Percentiles rank a stretch among this genome's conserved stretches.
Evolutionary conservation across 495 filamentous ascomycete species (phyloP).

Genomic region (Podospora tetraspora): DNA sequence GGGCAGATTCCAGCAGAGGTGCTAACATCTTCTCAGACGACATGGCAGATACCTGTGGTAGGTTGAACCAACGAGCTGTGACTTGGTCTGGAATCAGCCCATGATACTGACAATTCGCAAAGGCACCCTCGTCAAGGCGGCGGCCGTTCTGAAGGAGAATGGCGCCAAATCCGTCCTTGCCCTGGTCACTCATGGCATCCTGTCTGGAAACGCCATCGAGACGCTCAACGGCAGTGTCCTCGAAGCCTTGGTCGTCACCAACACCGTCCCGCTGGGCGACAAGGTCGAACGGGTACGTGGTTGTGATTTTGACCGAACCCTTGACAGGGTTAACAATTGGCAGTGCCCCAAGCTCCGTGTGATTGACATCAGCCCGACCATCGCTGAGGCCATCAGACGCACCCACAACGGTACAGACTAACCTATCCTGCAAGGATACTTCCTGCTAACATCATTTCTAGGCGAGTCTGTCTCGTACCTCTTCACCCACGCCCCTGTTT

Average conservation of each 20-base stretch:
- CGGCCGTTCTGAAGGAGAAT: slow-evolving; percentile 83
- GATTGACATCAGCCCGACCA: slow-evolving; percentile 88
- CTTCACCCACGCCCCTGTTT: slow-evolving; percentile 80
- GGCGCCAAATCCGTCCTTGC: slow-evolving; percentile 84
- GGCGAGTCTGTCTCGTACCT: slow-evolving; percentile 75
- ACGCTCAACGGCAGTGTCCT: slow-evolving; percentile 79
- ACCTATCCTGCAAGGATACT: slow-evolving; percentile 42
- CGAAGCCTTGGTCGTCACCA: slow-evolving; percentile 82
- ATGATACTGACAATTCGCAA: background rate
- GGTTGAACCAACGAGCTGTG: background rate
- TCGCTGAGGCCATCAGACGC: slow-evolving; percentile 63
- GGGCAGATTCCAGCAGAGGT: background rate
- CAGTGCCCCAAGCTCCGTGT: slow-evolving; percentile 73
- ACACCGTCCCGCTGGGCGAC: slow-evolving; percentile 86
- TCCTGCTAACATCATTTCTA: slow-evolving; percentile 16
- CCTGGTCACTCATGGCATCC: slow-evolving; percentile 92
- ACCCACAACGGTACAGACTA: slow-evolving; percentile 74
- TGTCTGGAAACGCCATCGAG: slow-evolving; percentile 87
- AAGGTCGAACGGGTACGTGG: slow-evolving; percentile 49
- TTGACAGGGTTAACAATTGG: background rate
- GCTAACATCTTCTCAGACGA: slow-evolving; percentile 40
- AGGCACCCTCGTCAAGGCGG: slow-evolving; percentile 79
- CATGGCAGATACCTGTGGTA: slow-evolving; percentile 93
- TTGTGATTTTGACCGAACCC: background rate
- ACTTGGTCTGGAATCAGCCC: background rate